phyloP scores from a whole-genome alignment of 805 yeast genomes.

The Saturnispora halmiae region DNA sequence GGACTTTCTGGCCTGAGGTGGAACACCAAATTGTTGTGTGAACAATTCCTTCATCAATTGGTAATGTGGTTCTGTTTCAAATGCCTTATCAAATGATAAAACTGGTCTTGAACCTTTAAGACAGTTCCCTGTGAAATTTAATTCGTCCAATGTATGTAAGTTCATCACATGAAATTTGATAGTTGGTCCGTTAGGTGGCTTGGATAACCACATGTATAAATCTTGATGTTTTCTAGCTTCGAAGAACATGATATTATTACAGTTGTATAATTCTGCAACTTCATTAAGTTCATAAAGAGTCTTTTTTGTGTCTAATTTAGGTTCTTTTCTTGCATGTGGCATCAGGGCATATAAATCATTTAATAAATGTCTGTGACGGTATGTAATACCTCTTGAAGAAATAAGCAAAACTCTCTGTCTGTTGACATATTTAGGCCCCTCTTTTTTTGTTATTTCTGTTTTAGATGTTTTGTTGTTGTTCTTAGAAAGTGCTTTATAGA shows the following conservation, averaged over 20 bases:
- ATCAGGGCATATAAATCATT: constrained; percentile 67
- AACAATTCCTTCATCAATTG: constrained; percentile 76
- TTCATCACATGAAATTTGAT: constrained; percentile 89
- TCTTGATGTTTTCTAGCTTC: constrained; percentile 96
- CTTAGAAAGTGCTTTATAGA: constrained; percentile 49
- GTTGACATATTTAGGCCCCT: constrained; percentile 53
- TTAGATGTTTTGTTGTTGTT: constrained; percentile 29
- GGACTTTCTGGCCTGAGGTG: constrained; percentile 82
- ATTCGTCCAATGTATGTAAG: constrained; percentile 90
- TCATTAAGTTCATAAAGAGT: constrained; percentile 84
- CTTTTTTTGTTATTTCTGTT: constrained; percentile 20
- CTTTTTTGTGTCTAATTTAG: constrained; percentile 89
- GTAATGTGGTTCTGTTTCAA: constrained; percentile 61
- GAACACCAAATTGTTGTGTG: constrained; percentile 84
- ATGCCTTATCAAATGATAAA: constrained; percentile 75
- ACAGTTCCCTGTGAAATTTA: constrained; percentile 94
- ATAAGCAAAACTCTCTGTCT: constrained; percentile 83
- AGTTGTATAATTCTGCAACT: constrained; percentile 92
- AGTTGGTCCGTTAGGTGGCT: constrained; percentile 98
- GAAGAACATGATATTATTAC: constrained; percentile 88
- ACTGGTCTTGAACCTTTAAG: constrained; percentile 92
- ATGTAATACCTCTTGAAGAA: constrained; percentile 91
- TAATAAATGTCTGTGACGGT: constrained; percentile 90
- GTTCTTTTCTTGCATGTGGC: constrained; percentile 95
- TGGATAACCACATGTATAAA: constrained; percentile 87